These are phyloP conservation scores for Cladophialophora exuberans DNA, from an alignment of 2,329 filamentous ascomycete species.

Conservation along the genomic window DNA sequence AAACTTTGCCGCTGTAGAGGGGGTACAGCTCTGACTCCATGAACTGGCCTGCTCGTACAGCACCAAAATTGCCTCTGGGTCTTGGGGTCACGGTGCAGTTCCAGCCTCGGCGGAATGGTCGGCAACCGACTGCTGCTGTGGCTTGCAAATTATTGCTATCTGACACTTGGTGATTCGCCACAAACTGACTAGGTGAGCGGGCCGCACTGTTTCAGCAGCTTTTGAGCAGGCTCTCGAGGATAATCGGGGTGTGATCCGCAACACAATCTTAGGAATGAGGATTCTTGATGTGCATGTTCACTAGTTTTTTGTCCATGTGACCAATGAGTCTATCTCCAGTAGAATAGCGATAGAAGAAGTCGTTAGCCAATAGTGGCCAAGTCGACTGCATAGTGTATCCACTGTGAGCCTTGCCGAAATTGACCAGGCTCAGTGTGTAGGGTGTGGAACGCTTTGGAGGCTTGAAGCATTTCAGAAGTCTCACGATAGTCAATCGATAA, in stretches of 20 bases:
- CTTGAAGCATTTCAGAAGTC: constrained; percentile 21
- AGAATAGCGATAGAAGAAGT: constrained; percentile 21
- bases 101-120: constrained; percentile 30
- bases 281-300: constrained; percentile 9
- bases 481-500: constrained; percentile 27
- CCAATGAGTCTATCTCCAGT: constrained; percentile 9
- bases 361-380: constrained; percentile 24
- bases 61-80: constrained; percentile 24
- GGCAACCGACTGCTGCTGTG: constrained; percentile 27
- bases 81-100: constrained; percentile 16
- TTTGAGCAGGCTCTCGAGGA: constrained; percentile 8
- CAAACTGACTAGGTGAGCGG: constrained; percentile 18
- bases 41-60: constrained; percentile 1
- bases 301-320: constrained; percentile 22
- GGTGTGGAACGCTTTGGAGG: constrained; percentile 7
- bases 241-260: constrained; percentile 23
- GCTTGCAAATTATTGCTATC: constrained; percentile 23
- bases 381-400: constrained; percentile 11
- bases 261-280: constrained; percentile 18
- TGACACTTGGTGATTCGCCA: constrained; percentile 26
- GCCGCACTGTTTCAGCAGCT: constrained; percentile 25
- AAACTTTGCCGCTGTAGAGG: too few relatives aligned
- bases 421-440: constrained; percentile 17
- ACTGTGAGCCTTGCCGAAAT: constrained; percentile 27
- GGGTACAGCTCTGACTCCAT: too few relatives aligned